Conservation (phyloP, 2,329 filamentous ascomycete species). For the Oidium heveae region DNA sequence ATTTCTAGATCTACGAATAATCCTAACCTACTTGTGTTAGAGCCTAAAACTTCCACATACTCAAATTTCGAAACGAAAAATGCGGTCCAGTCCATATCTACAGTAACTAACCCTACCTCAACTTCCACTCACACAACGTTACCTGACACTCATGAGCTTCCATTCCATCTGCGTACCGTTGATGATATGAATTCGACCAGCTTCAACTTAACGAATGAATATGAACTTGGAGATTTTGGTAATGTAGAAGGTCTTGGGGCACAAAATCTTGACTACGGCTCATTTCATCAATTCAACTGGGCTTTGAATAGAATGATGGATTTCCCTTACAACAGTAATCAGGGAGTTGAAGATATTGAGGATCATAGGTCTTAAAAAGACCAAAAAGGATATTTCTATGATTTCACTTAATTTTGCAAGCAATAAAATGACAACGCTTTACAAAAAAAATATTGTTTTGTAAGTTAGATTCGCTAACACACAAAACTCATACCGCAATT, state of each 20-base stretch:
- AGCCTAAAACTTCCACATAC: conserved; percentile 53
- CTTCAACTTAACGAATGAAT: background rate
- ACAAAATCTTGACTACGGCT: conserved; percentile 50
- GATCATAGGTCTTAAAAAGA: background rate
- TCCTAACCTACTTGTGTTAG: background rate
- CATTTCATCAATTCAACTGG: conserved; percentile 85
- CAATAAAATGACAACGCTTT: too few species aligned
- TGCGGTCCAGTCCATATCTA: conserved; percentile 18
- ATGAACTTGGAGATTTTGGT: background rate
- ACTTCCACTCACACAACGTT: background rate
- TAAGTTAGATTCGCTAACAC: too few species aligned
- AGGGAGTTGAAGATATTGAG: conserved; percentile 12
- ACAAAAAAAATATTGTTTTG: too few species aligned
- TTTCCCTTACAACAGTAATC: conserved; percentile 44
- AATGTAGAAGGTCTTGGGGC: conserved; percentile 21
- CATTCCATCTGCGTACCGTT: conserved; percentile 37
- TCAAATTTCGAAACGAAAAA: conserved; percentile 56
- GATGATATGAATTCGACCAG: background rate
- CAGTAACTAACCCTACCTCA: background rate
- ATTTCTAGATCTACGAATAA: background rate
- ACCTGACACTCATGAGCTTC: conserved; percentile 15
- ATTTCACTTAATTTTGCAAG: too few species aligned
- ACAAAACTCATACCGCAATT: too few species aligned
- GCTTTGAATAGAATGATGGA: conserved; percentile 69
- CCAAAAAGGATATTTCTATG: too few species aligned